Base-by-base conservation (phyloP, 495 filamentous ascomycete genomes). In the Annulohypoxylon maeteangense region DNA sequence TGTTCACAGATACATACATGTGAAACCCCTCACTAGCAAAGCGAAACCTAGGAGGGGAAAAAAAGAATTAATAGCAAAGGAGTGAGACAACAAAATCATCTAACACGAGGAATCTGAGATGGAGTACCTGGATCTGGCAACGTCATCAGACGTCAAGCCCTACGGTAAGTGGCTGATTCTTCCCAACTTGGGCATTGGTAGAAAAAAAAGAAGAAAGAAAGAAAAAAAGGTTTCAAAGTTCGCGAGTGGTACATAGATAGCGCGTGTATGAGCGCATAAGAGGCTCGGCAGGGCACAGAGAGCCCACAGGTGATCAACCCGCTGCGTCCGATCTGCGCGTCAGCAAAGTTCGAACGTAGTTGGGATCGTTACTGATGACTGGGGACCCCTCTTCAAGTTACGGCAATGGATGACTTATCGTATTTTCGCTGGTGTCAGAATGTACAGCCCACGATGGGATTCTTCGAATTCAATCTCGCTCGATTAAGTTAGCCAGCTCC, bases 241-340 rank as follows among this genome's bases (percentile, higher is more conserved):
- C 57, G 57, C 7, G 51, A 50, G 47, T 29, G 55, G 47, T 25
- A 57, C 55, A 25, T 20, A 60, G 12, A 31, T 50, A 65, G 55
- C 38, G 34, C 53, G 29, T 56, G 47, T 45, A 68, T 72, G 64
- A 72, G 64, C 69, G 69, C 69, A 72, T 72, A 72, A 47, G 36
- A 60, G 53, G 58, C 63, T 63, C 58, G 69, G 63, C 58, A 67
- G 45, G 69, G 64, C 64, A 63, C 22, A 68, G 57, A 70, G 34
- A 58, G 38, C 51, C 69, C 64, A 72, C 69, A 67, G 59, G 36
- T 64, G 53, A 68, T 68, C 69, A 60, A 54, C 69, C 65, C 70
- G 65, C 61, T 40, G 65, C 70, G 70, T 68, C 55, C 70, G 70
- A 72, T 72, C 65, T 72, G 70, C 61, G 65, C 70, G 65, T 72